These are phyloP conservation scores for Cladophialophora immunda DNA, from an alignment of 2,329 filamentous ascomycete genomes.

Conservation along the genomic window DNA sequence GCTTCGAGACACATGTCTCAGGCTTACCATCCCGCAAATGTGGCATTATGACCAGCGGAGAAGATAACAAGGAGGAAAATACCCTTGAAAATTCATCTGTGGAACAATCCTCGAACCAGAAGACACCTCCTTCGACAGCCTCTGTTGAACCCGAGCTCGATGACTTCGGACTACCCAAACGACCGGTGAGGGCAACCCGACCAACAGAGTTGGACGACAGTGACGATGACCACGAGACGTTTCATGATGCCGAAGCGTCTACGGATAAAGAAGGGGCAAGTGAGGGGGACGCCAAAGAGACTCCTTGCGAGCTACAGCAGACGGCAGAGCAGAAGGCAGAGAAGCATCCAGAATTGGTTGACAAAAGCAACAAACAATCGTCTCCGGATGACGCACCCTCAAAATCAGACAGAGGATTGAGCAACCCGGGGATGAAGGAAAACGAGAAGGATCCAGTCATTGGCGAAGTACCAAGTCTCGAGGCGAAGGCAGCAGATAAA, in stretches of 20 bases:
- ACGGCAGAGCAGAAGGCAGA: too few relatives aligned
- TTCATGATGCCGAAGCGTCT: constrained; percentile 48
- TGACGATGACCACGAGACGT: constrained; percentile 50
- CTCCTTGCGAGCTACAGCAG: constrained; percentile 1
- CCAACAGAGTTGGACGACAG: constrained; percentile 43
- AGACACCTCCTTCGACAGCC: background rate
- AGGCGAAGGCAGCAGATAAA: background rate
- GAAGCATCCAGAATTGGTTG: constrained; percentile 1
- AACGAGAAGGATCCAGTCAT: background rate
- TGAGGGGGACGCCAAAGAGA: constrained; percentile 22
- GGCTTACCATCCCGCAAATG: constrained; percentile 28
- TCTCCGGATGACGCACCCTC: background rate
- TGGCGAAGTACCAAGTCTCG: background rate
- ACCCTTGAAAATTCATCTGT: constrained; percentile 12
- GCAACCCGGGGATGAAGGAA: background rate
- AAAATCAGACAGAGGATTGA: background rate
- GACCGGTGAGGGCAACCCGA: constrained; percentile 37
- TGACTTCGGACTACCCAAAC: constrained; percentile 75
- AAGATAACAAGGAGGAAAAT: constrained; percentile 17
- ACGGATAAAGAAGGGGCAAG: constrained; percentile 33
- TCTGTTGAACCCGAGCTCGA: constrained; percentile 62
- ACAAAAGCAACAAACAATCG: background rate
- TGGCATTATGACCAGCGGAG: constrained; percentile 36
- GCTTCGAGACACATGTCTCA: constrained; percentile 34
- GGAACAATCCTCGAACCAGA: background rate